Evolutionary conservation across 352 stramenopile genomes (phyloP).

Genomic region (Phytophthora idaei): DNA sequence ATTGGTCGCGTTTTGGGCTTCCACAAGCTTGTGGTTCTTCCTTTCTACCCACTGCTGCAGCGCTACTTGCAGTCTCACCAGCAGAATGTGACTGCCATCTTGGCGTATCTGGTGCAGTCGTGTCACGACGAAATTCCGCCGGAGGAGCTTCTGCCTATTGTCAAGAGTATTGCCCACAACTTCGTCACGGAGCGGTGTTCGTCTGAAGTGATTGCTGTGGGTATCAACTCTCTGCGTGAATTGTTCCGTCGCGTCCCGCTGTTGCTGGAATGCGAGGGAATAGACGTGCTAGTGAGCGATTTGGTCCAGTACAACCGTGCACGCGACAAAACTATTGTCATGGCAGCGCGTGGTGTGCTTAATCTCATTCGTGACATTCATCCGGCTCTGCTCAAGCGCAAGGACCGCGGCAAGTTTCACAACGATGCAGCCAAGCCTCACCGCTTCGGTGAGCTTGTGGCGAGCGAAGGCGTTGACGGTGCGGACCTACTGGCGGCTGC

Average conservation of each 20-base stretch:
- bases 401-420: constrained; percentile 95
- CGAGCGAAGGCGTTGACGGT: constrained; percentile 94
- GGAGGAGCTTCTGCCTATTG: constrained; percentile 95
- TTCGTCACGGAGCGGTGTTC: constrained; percentile 97
- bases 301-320: constrained; percentile 96
- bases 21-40: constrained; percentile 97
- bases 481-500: constrained; percentile 94
- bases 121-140: constrained; percentile 98
- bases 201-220: constrained; percentile 97
- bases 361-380: constrained; percentile 98
- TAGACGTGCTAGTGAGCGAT: constrained; percentile 91
- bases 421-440: constrained; percentile 84
- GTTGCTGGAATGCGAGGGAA: constrained; percentile 93
- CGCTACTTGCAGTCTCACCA: constrained; percentile 91
- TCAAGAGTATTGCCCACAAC: constrained; percentile 98
- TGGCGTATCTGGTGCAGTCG: constrained; percentile 97
- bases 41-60: constrained; percentile 97
- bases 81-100: constrained; percentile 92
- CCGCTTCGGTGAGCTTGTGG: constrained; percentile 91
- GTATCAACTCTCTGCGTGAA: constrained; percentile 97
- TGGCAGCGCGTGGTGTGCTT: constrained; percentile 95
- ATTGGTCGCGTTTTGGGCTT: constrained; percentile 96
- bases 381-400: constrained; percentile 95
- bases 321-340: constrained; percentile 96
- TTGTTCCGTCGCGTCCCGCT: constrained; percentile 95